phyloP scores from a whole-genome alignment of 148 eudicot species.

The Camellia sinensis region DNA sequence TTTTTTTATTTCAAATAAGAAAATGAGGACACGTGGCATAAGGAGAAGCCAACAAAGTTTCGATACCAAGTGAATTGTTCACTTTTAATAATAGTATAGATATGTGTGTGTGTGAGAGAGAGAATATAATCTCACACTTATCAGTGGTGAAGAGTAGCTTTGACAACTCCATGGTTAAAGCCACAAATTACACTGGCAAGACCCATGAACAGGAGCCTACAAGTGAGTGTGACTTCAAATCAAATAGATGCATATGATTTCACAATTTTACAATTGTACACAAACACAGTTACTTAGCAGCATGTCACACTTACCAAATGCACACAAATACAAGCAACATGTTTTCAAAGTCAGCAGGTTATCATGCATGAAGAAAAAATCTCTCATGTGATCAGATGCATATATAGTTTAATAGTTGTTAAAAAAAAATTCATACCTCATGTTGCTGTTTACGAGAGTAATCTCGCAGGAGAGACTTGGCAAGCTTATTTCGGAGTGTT shows the following conservation, averaged over 20 bases:
- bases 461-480: slow-evolving; percentile 69
- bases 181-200: background rate
- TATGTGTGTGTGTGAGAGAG: no score
- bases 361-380: background rate
- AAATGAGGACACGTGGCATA: no score
- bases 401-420: slow-evolving; percentile 9
- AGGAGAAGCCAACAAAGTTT: no score
- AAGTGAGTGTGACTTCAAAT: background rate
- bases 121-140: background rate
- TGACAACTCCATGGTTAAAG: background rate
- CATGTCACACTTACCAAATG: background rate
- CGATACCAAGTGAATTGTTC: no score
- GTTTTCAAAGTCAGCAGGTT: background rate
- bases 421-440: slow-evolving; percentile 43
- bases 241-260: background rate
- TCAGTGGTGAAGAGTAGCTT: background rate
- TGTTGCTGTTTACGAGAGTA: slow-evolving; percentile 64
- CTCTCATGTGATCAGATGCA: background rate
- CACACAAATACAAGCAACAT: background rate
- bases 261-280: background rate
- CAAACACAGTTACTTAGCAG: background rate
- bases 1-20: no score
- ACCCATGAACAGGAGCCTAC: slow-evolving; percentile 6
- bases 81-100: no score
- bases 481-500: slow-evolving; percentile 59